Percentiles rank a stretch among this genome's conserved stretches.
Conservation (phyloP, 2,329 filamentous ascomycete genomes). For the Cladosporium sp. region DNA sequence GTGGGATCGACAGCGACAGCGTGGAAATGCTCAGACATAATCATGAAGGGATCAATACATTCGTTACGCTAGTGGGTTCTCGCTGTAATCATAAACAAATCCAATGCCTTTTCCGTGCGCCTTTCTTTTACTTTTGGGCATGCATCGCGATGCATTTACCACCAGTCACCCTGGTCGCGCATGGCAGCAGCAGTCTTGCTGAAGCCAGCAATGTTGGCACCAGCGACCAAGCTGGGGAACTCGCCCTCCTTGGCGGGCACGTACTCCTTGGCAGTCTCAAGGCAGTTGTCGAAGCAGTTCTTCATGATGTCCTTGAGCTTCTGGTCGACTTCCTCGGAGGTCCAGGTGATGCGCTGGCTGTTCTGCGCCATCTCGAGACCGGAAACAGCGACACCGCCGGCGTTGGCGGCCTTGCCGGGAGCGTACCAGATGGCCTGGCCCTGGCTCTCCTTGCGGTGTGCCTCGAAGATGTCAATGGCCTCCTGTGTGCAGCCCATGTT, state of each 20-base stretch:
- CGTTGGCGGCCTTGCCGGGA: conserved; percentile 95
- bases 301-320: conserved; percentile 96
- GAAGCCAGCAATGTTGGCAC: conserved; percentile 96
- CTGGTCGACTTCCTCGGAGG: conserved; percentile 81
- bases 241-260: conserved; percentile 75
- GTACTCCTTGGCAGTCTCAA: conserved; percentile 87
- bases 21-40: background rate
- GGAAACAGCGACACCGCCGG: conserved; percentile 93
- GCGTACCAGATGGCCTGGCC: conserved; percentile 87
- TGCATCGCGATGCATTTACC: conserved; percentile 34
- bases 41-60: conserved; percentile 10
- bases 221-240: conserved; percentile 85
- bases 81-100: conserved; percentile 11
- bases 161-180: conserved; percentile 98
- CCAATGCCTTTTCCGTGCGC: conserved; percentile 1
- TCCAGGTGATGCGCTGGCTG: conserved; percentile 82
- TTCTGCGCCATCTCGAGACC: conserved; percentile 99
- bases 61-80: conserved; percentile 19
- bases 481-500: conserved; percentile 99
- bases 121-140: background rate
- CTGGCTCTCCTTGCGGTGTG: conserved; percentile 67
- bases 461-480: conserved; percentile 91
- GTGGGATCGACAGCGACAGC: background rate
- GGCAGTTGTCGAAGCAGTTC: conserved; percentile 83
- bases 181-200: conserved; percentile 94